Evolutionary conservation across 225 moss, liverwort and hornwort species (phyloP).

Genomic region (Anthoceros angustus): DNA sequence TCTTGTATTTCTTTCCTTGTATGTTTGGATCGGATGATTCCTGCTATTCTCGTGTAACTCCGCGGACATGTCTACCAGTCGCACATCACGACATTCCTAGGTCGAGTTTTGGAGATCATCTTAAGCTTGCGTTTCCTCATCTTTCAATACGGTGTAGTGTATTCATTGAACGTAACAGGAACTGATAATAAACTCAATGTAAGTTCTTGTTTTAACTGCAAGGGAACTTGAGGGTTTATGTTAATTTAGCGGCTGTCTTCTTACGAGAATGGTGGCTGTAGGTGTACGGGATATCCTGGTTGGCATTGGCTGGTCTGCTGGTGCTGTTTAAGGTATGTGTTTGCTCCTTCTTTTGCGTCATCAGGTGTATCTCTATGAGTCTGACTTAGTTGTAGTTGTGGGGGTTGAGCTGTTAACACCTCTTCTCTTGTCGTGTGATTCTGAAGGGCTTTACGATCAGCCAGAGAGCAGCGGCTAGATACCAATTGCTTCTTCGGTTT

Average conservation of each 20-base stretch:
- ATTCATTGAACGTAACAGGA: conserved; percentile 47
- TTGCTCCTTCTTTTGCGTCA: not conserved
- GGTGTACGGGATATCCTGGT: conserved; percentile 91
- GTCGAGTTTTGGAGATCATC: conserved; percentile 67
- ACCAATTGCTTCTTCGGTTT: conserved; percentile 62
- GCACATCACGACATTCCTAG: conserved; percentile 55
- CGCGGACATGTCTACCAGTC: conserved; percentile 28
- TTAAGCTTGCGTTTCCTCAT: conserved; percentile 84
- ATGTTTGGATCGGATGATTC: not conserved
- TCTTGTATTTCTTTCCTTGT: not conserved
- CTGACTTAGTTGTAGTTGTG: not conserved
- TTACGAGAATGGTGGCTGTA: not conserved
- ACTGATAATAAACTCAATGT: conserved; percentile 49
- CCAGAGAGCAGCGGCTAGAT: conserved; percentile 61
- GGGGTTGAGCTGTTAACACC: not conserved
- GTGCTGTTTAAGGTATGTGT: conserved; percentile 64
- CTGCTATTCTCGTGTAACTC: not conserved
- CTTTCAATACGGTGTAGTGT: conserved; percentile 95
- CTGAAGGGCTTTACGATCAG: conserved; percentile 69
- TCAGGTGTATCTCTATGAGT: too few relatives aligned
- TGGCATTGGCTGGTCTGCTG: conserved; percentile 50
- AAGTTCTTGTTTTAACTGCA: conserved; percentile 6
- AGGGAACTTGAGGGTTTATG: too few relatives aligned
- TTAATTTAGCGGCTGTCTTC: too few relatives aligned
- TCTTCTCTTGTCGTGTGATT: not conserved